Evolutionary conservation across 1,284 basidiomycete genomes (phyloP).

Genomic region (Flammula alnicola): DNA sequence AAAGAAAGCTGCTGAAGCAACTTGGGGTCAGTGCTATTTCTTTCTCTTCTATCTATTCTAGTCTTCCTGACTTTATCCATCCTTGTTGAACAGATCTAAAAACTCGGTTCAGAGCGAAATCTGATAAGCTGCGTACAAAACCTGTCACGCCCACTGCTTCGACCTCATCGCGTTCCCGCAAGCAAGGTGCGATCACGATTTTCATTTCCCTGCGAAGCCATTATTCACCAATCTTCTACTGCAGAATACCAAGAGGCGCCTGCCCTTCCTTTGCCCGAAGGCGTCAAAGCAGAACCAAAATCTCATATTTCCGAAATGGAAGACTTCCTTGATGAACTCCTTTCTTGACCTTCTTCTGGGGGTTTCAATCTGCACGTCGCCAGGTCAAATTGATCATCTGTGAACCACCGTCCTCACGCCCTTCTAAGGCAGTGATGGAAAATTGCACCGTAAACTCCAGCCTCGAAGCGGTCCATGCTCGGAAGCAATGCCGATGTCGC

Average conservation of each 20-base stretch:
- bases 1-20: constrained; percentile 73
- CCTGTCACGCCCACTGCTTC: constrained; percentile 28
- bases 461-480: no score
- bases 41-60: background rate
- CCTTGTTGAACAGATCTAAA: no score
- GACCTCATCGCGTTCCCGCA: constrained; percentile 38
- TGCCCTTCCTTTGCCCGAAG: constrained; percentile 49
- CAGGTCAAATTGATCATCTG: no score
- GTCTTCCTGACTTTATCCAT: constrained; percentile 5
- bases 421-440: no score
- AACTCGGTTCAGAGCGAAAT: constrained; percentile 63
- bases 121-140: constrained; percentile 51
- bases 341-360: constrained; percentile 40
- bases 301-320: constrained; percentile 66
- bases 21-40: constrained; percentile 54
- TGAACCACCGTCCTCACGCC: no score
- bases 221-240: constrained; percentile 25
- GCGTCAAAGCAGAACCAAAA: constrained; percentile 38
- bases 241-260: constrained; percentile 53
- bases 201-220: constrained; percentile 5
- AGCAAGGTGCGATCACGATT: constrained; percentile 20
- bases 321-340: constrained; percentile 72
- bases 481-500: no score
- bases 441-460: no score
- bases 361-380: no score